Conservation (phyloP, 805 yeast species). For the Starmerella gropengiesseri region DNA sequence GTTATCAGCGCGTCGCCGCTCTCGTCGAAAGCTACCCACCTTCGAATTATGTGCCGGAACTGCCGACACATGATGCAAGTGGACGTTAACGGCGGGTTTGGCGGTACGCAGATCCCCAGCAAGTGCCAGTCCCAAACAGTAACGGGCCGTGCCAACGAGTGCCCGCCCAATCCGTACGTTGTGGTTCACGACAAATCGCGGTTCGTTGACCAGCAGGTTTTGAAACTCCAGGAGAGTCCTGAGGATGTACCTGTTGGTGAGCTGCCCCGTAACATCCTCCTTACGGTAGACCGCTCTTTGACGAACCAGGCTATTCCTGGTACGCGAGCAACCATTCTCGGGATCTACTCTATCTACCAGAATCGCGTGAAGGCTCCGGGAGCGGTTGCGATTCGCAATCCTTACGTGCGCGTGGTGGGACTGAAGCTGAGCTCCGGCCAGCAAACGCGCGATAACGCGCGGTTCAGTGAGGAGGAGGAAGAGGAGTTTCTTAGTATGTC, state of each 20-base stretch:
- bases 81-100: slow-evolving; percentile 55
- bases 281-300: slow-evolving; percentile 80
- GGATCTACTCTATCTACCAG: slow-evolving; percentile 86
- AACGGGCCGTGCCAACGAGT: slow-evolving; percentile 38
- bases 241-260: slow-evolving; percentile 99
- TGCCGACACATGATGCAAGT: slow-evolving; percentile 73
- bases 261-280: slow-evolving; percentile 85
- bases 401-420: slow-evolving; percentile 79
- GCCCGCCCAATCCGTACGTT: slow-evolving; percentile 88
- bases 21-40: slow-evolving; percentile 72
- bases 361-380: slow-evolving; percentile 44
- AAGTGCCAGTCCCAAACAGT: slow-evolving; percentile 51
- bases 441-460: slow-evolving; percentile 46
- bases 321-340: slow-evolving; percentile 80
- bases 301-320: slow-evolving; percentile 93
- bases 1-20: slow-evolving; percentile 84
- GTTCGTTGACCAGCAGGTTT: slow-evolving; percentile 90
- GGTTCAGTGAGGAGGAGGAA: slow-evolving; percentile 85
- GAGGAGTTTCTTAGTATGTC: slow-evolving; percentile 77
- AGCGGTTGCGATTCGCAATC: slow-evolving; percentile 81
- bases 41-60: slow-evolving; percentile 74
- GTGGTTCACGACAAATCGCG: slow-evolving; percentile 86
- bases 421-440: slow-evolving; percentile 73
- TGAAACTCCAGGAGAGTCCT: slow-evolving; percentile 93
- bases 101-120: slow-evolving; percentile 57